Conservation (phyloP, 345 rosid species). For the Viola odorata region DNA sequence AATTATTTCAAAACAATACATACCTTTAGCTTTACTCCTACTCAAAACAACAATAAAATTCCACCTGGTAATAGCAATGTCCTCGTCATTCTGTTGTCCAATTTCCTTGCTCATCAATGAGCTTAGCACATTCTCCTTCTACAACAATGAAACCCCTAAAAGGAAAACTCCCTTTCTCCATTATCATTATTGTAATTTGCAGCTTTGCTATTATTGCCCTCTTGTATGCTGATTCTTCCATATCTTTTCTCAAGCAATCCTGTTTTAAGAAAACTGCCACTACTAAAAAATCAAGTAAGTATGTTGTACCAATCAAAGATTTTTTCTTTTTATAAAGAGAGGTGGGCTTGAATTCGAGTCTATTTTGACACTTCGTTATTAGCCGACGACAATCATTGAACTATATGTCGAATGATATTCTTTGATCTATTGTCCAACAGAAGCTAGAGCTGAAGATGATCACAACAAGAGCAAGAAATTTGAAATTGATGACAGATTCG, state of each 20-base stretch:
- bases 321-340: background rate
- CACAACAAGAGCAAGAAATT: slow-evolving; percentile 13
- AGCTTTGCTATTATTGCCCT: slow-evolving; percentile 52
- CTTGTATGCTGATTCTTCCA: slow-evolving; percentile 55
- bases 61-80: slow-evolving; percentile 1
- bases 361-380: too few species aligned
- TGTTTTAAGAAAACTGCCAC: slow-evolving; percentile 41
- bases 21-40: slow-evolving; percentile 71
- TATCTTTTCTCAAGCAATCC: slow-evolving; percentile 38
- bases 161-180: slow-evolving; percentile 58
- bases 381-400: too few species aligned
- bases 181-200: slow-evolving; percentile 38
- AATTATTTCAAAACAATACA: slow-evolving; percentile 10
- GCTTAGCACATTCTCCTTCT: slow-evolving; percentile 26
- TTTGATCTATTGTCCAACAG: too few species aligned
- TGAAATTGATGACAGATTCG: slow-evolving; percentile 71
- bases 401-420: too few species aligned
- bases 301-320: background rate
- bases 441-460: slow-evolving; percentile 24
- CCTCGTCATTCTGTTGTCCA: slow-evolving; percentile 29
- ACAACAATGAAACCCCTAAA: slow-evolving; percentile 33
- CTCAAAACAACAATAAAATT: slow-evolving; percentile 39
- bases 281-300: slow-evolving; percentile 51
- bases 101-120: slow-evolving; percentile 25
- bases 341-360: too few species aligned